A percentile compares a stretch with the other conserved stretches of the same genome.
Evolutionary conservation across 225 moss, liverwort and hornwort genomes (phyloP).

Genomic region (Sphagnum tenellum): DNA sequence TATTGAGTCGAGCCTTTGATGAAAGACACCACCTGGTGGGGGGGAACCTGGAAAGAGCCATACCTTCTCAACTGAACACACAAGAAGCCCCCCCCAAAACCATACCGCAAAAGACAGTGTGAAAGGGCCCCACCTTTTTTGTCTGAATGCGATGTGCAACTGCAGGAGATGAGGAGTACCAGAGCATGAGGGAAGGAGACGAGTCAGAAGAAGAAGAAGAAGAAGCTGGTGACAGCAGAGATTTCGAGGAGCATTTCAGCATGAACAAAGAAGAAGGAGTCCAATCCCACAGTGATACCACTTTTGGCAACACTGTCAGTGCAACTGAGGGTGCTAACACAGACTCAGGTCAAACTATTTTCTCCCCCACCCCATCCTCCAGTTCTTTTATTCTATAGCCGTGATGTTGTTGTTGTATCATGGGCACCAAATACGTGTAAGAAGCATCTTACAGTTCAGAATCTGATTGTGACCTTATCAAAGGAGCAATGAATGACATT

Average conservation of each 20-base stretch:
- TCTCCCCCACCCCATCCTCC: neutral
- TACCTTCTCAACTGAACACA: neutral
- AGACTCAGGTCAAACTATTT: conserved; percentile 21
- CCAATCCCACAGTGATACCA: conserved; percentile 23
- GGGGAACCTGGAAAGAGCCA: neutral
- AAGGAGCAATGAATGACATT: no score
- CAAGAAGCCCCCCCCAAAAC: neutral
- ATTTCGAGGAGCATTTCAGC: conserved; percentile 21
- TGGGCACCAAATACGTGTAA: no score
- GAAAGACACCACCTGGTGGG: neutral
- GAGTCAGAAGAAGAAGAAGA: conserved; percentile 8
- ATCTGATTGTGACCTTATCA: no score
- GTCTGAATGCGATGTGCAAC: conserved; percentile 15
- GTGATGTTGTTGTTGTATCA: no score
- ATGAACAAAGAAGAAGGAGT: conserved; percentile 12
- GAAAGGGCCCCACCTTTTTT: neutral
- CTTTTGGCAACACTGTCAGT: conserved; percentile 14
- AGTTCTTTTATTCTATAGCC: neutral
- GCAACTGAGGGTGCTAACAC: conserved; percentile 13
- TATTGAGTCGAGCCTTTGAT: neutral
- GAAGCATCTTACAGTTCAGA: no score
- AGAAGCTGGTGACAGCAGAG: conserved; percentile 21
- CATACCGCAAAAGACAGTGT: conserved; percentile 2
- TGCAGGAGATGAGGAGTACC: conserved; percentile 36
- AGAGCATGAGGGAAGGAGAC: conserved; percentile 21